Evolutionary conservation across 306 rosid genomes (phyloP).

Genomic region (Chamaecrista fasciculata): DNA sequence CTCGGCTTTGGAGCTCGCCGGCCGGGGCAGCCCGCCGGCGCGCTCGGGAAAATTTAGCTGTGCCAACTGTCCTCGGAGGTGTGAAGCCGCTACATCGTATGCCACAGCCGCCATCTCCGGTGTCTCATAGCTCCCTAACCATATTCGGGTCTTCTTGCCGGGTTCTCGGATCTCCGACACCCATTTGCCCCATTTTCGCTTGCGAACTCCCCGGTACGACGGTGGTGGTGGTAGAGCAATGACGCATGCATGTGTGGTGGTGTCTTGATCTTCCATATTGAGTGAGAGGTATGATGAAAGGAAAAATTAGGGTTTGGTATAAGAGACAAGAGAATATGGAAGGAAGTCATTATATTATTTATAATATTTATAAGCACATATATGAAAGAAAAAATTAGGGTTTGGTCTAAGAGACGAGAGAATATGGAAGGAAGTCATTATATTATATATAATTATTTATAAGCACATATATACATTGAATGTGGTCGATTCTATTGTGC

Average conservation of each 20-base stretch:
- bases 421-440: not conserved
- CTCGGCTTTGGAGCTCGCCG: constrained; percentile 45
- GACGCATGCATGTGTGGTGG: constrained; percentile 19
- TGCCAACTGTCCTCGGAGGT: constrained; percentile 51
- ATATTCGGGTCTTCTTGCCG: constrained; percentile 72
- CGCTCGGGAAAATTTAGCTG: constrained; percentile 73
- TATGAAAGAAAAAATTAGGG: not conserved
- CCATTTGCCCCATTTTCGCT: constrained; percentile 95
- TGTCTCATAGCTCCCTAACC: constrained; percentile 80
- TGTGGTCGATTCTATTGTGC: not conserved
- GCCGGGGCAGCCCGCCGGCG: constrained; percentile 45
- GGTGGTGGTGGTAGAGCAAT: not conserved
- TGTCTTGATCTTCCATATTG: constrained; percentile 41
- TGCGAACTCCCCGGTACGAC: constrained; percentile 65
- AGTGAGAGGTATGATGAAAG: not conserved
- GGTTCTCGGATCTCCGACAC: constrained; percentile 91
- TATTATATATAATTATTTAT: too few relatives aligned
- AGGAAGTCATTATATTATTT: not conserved
- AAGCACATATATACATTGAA: too few relatives aligned
- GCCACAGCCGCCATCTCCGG: constrained; percentile 93
- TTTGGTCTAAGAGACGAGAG: not conserved
- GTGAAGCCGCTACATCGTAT: constrained; percentile 81
- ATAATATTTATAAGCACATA: too few relatives aligned
- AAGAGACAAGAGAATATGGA: not conserved
- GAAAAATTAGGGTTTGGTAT: not conserved